Percentiles rank a stretch among this genome's conserved stretches.
phyloP scores from a whole-genome alignment of 257 asterid genomes.

The Leptodermis oblonga region DNA sequence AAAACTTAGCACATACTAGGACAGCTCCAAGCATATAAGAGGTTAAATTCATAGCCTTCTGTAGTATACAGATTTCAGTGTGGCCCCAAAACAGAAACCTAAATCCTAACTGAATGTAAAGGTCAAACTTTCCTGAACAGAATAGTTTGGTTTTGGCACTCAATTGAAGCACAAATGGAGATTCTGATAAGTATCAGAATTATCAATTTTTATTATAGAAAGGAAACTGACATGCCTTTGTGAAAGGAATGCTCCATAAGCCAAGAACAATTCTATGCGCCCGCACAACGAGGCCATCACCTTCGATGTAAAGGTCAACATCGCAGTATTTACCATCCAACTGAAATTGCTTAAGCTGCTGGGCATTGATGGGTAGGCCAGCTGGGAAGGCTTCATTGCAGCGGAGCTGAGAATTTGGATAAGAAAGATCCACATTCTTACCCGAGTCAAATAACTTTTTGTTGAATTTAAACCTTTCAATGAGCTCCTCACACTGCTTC shows the following conservation, averaged over 20 bases:
- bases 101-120: neutral
- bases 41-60: neutral
- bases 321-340: slow-evolving; percentile 70
- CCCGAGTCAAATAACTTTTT: slow-evolving; percentile 67
- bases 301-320: slow-evolving; percentile 64
- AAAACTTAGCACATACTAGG: neutral
- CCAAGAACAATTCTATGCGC: slow-evolving; percentile 84
- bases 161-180: neutral
- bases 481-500: slow-evolving; percentile 73
- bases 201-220: neutral
- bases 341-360: slow-evolving; percentile 54
- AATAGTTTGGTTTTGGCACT: neutral
- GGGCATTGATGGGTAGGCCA: slow-evolving; percentile 63
- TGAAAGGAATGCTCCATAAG: slow-evolving; percentile 87
- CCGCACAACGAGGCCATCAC: slow-evolving; percentile 50
- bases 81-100: too few species aligned
- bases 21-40: neutral
- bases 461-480: slow-evolving; percentile 61
- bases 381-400: slow-evolving; percentile 46
- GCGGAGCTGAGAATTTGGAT: slow-evolving; percentile 54
- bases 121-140: neutral
- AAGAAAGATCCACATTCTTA: slow-evolving; percentile 67
- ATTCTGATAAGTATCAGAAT: neutral
- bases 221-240: slow-evolving; percentile 55
- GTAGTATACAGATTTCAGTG: too few species aligned